Base-by-base conservation (phyloP, 2,329 filamentous ascomycete genomes). In the Colletotrichum coccodes region DNA sequence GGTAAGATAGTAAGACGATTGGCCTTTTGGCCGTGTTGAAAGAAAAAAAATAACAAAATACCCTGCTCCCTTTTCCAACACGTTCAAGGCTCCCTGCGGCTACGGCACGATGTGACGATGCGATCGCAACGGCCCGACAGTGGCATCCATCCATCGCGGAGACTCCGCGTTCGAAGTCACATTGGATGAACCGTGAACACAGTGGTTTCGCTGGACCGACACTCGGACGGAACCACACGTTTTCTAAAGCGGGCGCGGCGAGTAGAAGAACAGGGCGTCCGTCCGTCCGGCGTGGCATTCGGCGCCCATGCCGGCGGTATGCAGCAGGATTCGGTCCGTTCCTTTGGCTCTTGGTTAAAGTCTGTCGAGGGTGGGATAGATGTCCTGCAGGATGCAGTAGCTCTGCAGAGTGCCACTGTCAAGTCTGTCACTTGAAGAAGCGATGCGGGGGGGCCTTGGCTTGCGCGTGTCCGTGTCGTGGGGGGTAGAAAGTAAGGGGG, bases 281-380 rank as follows among this genome's bases (percentile, higher is more conserved):
- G 32, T 36, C 21, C 34, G 23, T 54, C 49, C 40, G 66, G 56
- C 16, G 54, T 68, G 61, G 44, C 40, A 44, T 65, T 68, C 61
- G 65, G 65, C 65, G 49, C 14, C 54, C 46, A 36, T 49, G 47
- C 47, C 65, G 49, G 54, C 61, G 36, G 47, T 60, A 65, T 44
- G 44, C 54, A 54, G 49, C 40, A 68, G 54, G 40, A 68, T 49
- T 69, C 56, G 66, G 66, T 36, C 61, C 61, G 61, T 57, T 28
- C 63, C 61, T 44, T 54, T n/a, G 40, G 54, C 61, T 49, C 32
- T 36, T 50, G 66, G 62, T 60, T 26, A 26, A 53, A 36, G 57
- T 26, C 40, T 42, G 40, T 47, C 30, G 47, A 28, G 44, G 57
- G 32, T 12, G 36, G 50, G 32, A 21, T n/a, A 36, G 57, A 21